These are phyloP conservation scores for Hypoxylon sp. DNA, from an alignment of 2,329 filamentous ascomycete genomes.

Conservation along the genomic window DNA sequence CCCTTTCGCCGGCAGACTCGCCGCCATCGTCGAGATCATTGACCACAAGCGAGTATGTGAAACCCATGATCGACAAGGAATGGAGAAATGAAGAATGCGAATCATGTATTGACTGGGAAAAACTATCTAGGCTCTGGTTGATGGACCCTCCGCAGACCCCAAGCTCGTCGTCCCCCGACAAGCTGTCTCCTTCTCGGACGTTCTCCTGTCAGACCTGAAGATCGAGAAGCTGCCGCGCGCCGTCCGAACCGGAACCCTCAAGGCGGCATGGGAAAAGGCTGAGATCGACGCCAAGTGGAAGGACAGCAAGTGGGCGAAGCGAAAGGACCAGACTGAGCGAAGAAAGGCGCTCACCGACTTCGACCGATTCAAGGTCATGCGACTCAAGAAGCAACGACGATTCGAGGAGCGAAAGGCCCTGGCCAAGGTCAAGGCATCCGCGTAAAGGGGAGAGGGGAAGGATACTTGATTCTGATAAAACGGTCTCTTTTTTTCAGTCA, in stretches of 20 bases:
- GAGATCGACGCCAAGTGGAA: conserved; percentile 95
- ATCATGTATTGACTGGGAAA: conserved; percentile 49
- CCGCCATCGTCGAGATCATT: conserved; percentile 98
- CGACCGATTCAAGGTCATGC: conserved; percentile 99
- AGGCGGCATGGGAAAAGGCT: conserved; percentile 90
- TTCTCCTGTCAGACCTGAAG: conserved; percentile 90
- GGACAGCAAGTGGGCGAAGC: conserved; percentile 94
- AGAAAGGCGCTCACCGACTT: conserved; percentile 96
- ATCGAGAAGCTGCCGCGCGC: conserved; percentile 88
- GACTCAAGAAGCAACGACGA: conserved; percentile 99
- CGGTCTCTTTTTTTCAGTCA: conserved; percentile 42
- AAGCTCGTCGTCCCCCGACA: conserved; percentile 88
- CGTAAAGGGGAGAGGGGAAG: conserved; percentile 67
- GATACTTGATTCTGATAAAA: conserved; percentile 57
- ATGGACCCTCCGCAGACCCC: conserved; percentile 88
- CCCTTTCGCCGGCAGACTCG: conserved; percentile 86
- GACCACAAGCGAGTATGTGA: conserved; percentile 99
- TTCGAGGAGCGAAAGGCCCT: conserved; percentile 98
- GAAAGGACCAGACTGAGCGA: conserved; percentile 85
- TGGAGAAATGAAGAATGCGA: conserved; percentile 2
- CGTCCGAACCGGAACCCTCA: conserved; percentile 83
- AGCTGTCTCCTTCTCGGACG: conserved; percentile 81
- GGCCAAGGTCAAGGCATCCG: conserved; percentile 89
- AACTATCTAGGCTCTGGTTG: conserved; percentile 84
- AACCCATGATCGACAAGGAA: conserved; percentile 23